These are phyloP conservation scores for Tuber brumale DNA, from an alignment of 495 filamentous ascomycete species.

Conservation along the genomic window DNA sequence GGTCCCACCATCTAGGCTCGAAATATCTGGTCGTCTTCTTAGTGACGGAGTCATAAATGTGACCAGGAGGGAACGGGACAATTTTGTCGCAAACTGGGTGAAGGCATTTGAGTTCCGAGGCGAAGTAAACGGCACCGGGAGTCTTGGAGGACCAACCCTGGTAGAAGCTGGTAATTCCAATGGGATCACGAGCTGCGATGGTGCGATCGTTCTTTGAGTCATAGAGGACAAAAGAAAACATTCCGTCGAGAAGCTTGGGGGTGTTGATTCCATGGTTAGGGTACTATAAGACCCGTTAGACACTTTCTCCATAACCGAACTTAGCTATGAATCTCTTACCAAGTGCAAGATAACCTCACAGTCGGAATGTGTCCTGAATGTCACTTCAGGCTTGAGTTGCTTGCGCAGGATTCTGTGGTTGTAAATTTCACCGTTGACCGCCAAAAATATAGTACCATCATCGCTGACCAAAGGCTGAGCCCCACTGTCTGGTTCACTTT, in stretches of 20 bases:
- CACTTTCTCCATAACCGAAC: neutral
- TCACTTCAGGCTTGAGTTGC: constrained; percentile 66
- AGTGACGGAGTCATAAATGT: constrained; percentile 89
- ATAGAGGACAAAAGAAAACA: constrained; percentile 98
- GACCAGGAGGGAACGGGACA: constrained; percentile 85
- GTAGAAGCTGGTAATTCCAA: constrained; percentile 96
- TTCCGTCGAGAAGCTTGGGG: constrained; percentile 91
- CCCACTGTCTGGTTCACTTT: constrained; percentile 62
- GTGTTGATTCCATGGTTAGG: constrained; percentile 85
- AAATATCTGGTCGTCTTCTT: constrained; percentile 76
- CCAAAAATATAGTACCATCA: constrained; percentile 77
- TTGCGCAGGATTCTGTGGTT: constrained; percentile 94
- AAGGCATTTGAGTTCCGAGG: constrained; percentile 90
- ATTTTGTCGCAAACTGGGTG: constrained; percentile 93
- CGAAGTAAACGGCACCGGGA: constrained; percentile 84
- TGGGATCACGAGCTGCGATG: constrained; percentile 89
- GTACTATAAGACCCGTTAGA: constrained; percentile 56
- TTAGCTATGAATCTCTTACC: constrained; percentile 52
- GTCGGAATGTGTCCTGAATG: constrained; percentile 96
- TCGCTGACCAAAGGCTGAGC: constrained; percentile 92
- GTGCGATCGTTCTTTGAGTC: constrained; percentile 86
- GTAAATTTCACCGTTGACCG: constrained; percentile 99
- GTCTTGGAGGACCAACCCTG: constrained; percentile 78
- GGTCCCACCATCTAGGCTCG: constrained; percentile 89
- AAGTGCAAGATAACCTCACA: constrained; percentile 97